Evolutionary conservation across 768 basidiomycete genomes (phyloP), one percentile per base, ranked within the genome.

Genomic region (Collybia nuda): DNA sequence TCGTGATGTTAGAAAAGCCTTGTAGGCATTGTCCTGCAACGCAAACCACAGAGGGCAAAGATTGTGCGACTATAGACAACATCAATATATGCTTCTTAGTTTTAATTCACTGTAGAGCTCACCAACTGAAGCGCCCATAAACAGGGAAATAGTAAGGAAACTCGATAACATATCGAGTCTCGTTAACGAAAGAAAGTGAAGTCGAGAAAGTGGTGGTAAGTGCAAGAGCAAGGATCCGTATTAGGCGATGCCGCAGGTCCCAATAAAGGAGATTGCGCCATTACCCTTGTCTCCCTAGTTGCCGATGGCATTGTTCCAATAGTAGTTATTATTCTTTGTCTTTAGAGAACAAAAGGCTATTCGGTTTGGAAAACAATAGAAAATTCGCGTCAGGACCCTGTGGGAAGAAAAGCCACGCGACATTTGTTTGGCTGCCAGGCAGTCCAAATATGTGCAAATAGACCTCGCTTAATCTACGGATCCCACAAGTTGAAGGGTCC

Each of bases 21-120:
- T 90, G 78, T 50, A 92, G 70, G 74, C 90, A 92, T 86, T 93
- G 89, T 58, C 90, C 90, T 65, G 90, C 86, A 88, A 89, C 74
- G 76, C 90, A 92, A 54, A 93, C 75, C 50, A 91, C 82, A 61
- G 74, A 71, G 32, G 84, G 67, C 52, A 78, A 74, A 66, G 74
- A 69, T 67, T 85, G 82, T 52, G 85, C 84, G 63, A 73, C 80
- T 83, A 43, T 7, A 23, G 26, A 29, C 2, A 11, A 32, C n/a
- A 32, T 29, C 1, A 38, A 21, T 1, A 5, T 24, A 4, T 21
- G 8, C 32, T 15, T 23, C 1, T 17, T 5, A 17, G 29, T 2
- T 21, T 22, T 3, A 35, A 48, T n/a, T 54, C 15, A 49, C 39
- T 7, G 29, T 24, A 18, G 17, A 9, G 66, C 75, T 64, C 59